A percentile compares a stretch with the other conserved stretches of the same genome.
Evolutionary conservation across 2,329 filamentous ascomycete species (phyloP).

Genomic region (Alternaria sp.): DNA sequence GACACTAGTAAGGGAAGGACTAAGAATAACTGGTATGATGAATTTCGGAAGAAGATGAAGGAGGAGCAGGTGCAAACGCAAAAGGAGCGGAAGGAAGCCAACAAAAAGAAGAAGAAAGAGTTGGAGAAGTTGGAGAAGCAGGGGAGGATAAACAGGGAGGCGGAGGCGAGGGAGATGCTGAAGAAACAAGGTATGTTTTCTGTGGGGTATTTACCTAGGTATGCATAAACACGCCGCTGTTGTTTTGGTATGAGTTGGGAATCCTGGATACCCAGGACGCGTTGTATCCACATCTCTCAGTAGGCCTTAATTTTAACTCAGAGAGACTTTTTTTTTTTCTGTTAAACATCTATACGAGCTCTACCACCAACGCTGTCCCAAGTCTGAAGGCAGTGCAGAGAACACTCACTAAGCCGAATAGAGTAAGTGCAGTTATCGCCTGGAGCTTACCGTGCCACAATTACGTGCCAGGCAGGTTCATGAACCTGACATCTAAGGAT

Average conservation of each 20-base stretch:
- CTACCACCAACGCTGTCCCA: not conserved
- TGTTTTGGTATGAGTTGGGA: not conserved
- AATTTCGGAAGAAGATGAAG: constrained; percentile 6
- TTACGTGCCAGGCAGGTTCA: no score
- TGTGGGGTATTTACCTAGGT: not conserved
- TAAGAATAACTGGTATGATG: not conserved
- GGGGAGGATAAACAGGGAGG: not conserved
- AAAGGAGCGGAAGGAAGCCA: not conserved
- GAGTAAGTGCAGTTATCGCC: no score
- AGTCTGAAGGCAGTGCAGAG: not conserved
- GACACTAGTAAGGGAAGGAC: not conserved
- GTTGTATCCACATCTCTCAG: not conserved
- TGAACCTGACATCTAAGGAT: no score
- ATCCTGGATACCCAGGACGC: not conserved
- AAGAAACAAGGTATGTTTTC: not conserved
- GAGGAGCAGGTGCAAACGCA: not conserved
- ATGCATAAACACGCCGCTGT: not conserved
- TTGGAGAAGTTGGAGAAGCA: not conserved
- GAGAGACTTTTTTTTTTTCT: not conserved
- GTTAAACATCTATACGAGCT: not conserved
- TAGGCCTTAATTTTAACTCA: not conserved
- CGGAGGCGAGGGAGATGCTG: not conserved
- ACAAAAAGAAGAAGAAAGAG: not conserved
- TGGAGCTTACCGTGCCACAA: no score
- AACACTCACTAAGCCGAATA: no score